Base-by-base conservation (phyloP, 495 filamentous ascomycete genomes). In the Penicillium atrosanguineum region DNA sequence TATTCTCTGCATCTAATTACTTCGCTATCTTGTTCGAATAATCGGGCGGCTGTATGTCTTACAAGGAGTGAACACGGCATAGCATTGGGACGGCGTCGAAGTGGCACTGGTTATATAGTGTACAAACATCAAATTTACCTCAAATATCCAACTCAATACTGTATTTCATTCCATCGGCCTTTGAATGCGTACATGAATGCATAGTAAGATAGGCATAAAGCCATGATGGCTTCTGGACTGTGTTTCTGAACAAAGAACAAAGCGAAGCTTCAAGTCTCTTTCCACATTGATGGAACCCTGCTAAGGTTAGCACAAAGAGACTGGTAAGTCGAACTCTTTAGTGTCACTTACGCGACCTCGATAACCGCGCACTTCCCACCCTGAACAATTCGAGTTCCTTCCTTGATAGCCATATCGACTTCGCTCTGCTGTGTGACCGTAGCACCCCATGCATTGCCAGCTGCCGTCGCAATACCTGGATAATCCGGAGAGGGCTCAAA, bases 401-500 rank as follows among this genome's bases (percentile, higher is more conserved):
- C 49, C 7, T 45, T 20, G 4, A 64, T 40, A 6, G 55, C 46
- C 14, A 49, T 38, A 28, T 56, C 55, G 15, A 64, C 40, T 0
- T 62, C 58, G 11, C 11, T 40, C 41, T 44, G 55, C 4, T 34
- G 31, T 9, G 39, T 59, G n/a, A 64, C 49, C 3, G 58, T 61
- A 11, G 52, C 55, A 7, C 52, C 52, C 61, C 61, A 64, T 1
- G 61, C 61, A 39, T 51, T 50, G 12, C 61, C 61, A 28, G 90
- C 88, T 6, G 90, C 90, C 70, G 88, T 85, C 0, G 90, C 91
- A 55, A 95, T 95, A 18, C 90, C 90, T 0, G 87, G 75, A 62
- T 90, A 95, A 62, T 95, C 89, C 0, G 90, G 91, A 1, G 80
- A 79, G 0, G 90, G 90, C 12, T 79, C 80, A 61, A 95, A 91